phyloP scores from a whole-genome alignment of 768 basidiomycete genomes.

The Leccinum pellstonianum region DNA sequence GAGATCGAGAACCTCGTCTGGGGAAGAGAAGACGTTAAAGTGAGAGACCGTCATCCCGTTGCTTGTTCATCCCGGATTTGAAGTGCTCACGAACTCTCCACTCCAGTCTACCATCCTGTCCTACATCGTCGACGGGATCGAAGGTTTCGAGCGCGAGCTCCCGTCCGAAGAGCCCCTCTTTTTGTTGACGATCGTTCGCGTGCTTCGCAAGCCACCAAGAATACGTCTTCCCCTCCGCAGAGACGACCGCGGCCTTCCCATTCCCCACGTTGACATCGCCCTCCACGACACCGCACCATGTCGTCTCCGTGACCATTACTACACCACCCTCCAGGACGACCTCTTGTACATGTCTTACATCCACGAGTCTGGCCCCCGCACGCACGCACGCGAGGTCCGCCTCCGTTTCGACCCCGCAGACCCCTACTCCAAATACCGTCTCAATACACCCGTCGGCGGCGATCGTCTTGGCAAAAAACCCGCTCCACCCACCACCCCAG shows the following conservation, averaged over 20 bases:
- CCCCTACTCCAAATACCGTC: slow-evolving; percentile 79
- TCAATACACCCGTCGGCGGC: slow-evolving; percentile 75
- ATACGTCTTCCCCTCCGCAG: slow-evolving; percentile 44
- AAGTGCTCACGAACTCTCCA: slow-evolving; percentile 69
- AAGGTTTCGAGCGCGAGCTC: slow-evolving; percentile 69
- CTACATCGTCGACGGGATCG: slow-evolving; percentile 78
- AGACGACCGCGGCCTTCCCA: slow-evolving; percentile 61
- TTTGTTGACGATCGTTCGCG: slow-evolving; percentile 71
- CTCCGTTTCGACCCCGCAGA: slow-evolving; percentile 72
- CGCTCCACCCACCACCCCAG: slow-evolving; percentile 61
- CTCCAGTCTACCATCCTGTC: slow-evolving; percentile 74
- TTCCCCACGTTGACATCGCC: slow-evolving; percentile 64
- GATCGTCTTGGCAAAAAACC: slow-evolving; percentile 63
- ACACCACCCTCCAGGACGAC: slow-evolving; percentile 78
- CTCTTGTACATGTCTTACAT: slow-evolving; percentile 94
- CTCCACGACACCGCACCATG: slow-evolving; percentile 70
- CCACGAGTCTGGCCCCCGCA: slow-evolving; percentile 61
- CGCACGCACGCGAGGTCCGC: slow-evolving; percentile 56
- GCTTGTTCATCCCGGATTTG: slow-evolving; percentile 82
- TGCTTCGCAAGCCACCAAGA: slow-evolving; percentile 59
- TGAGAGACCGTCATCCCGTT: slow-evolving; percentile 54
- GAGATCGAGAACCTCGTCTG: slow-evolving; percentile 73
- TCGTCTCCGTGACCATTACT: slow-evolving; percentile 82
- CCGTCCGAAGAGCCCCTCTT: slow-evolving; percentile 72
- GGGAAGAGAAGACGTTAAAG: slow-evolving; percentile 55